Base-by-base conservation (phyloP, 805 yeast species). In the Schwanniomyces sp. region DNA sequence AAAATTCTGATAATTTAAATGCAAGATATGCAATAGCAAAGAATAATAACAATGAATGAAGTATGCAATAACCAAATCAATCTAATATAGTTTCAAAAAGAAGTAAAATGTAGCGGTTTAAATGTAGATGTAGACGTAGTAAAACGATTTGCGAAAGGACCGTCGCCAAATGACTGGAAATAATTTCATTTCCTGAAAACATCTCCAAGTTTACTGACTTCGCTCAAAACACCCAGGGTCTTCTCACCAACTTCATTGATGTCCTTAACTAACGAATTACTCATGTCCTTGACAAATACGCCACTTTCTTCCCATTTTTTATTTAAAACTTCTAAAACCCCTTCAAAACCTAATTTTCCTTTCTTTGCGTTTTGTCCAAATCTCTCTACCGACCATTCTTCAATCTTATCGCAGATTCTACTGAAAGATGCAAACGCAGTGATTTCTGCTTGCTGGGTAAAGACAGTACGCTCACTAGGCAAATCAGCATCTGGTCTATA, bases 381-480 rank as follows among this genome's bases (percentile, higher is more conserved):
- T 63, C 97, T 75, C 59, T 88, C 88, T 5, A 89, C 86, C 0
- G 91, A 81, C 96, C 97, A 92, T 43, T 90, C 95, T 66, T 92
- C 99, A 51, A 92, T 74, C 64, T 87, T 85, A 61, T 83, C 87
- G 63, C 96, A 86, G 5, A 94, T 67, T 49, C 81, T 77, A 46
- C 75, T 68, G 67, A 90, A 78, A 2, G 86, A 73, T 7, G 90
- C 88, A 64, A 84, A 86, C 0, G 98, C 96, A 1, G 91, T 85
- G 56, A 92, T 89, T 53, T 87, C 90, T 0, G 99, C 99, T 52
- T 79, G 82, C 66, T 92, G 99, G 30, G 70, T 66, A 63, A 91
- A 91, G 9, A 71, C 53, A 0, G 98, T 91, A 45, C 76, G 70
- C 17, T 59, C 50, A 1, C 36, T 45, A 0, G 86, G 82, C 49